Conservation (phyloP, 2,329 filamentous ascomycete genomes). For the Diaporthe helianthi region DNA sequence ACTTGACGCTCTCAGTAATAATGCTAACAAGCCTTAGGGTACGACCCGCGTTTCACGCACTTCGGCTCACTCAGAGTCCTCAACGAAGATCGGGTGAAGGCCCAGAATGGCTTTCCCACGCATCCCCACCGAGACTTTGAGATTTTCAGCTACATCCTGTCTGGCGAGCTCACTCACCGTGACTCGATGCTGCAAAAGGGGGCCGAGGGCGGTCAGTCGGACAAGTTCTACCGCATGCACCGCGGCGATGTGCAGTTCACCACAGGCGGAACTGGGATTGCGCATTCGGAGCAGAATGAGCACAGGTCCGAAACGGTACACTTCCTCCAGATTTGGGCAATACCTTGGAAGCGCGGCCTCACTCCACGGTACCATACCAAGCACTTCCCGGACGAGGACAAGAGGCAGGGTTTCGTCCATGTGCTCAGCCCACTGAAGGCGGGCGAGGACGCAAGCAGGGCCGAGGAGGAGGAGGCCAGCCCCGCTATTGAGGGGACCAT, state of each 20-base stretch:
- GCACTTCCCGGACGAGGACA: conserved; percentile 75
- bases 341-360: conserved; percentile 77
- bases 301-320: conserved; percentile 74
- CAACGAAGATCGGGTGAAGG: conserved; percentile 84
- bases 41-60: conserved; percentile 69
- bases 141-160: conserved; percentile 89
- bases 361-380: conserved; percentile 78
- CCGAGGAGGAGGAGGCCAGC: conserved; percentile 69
- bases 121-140: conserved; percentile 87
- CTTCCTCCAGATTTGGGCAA: conserved; percentile 89
- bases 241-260: conserved; percentile 90
- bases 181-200: conserved; percentile 83
- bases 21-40: conserved; percentile 43
- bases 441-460: conserved; percentile 65
- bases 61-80: conserved; percentile 84
- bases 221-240: conserved; percentile 74
- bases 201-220: conserved; percentile 62
- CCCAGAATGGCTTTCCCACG: conserved; percentile 79
- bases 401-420: conserved; percentile 72
- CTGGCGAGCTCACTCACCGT: conserved; percentile 84
- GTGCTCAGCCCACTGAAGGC: conserved; percentile 79
- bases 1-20: neutral
- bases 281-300: conserved; percentile 85
- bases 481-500: conserved; percentile 72
- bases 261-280: conserved; percentile 80